phyloP scores from a whole-genome alignment of 1,284 basidiomycete genomes.

The Earliella scabrosa region DNA sequence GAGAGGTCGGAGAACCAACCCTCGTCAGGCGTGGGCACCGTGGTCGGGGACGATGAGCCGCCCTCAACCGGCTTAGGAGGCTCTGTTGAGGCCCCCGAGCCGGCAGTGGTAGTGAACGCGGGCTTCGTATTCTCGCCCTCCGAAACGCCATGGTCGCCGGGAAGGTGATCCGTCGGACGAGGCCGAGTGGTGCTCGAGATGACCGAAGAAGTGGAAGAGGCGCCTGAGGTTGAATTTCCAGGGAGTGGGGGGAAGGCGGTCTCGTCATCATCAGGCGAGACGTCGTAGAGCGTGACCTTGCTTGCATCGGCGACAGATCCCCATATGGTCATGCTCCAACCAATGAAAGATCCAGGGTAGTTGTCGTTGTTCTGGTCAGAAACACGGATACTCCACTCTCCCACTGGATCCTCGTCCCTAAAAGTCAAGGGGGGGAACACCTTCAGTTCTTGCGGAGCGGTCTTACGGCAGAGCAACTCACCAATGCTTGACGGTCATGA shows the following conservation, averaged over 20 bases:
- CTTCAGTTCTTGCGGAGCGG: neutral
- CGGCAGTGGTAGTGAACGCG: constrained; percentile 51
- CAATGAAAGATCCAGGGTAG: constrained; percentile 81
- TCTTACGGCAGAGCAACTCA: constrained; percentile 41
- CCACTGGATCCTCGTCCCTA: constrained; percentile 94
- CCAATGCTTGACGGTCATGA: constrained; percentile 99
- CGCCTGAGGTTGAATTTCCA: constrained; percentile 35
- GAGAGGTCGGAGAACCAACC: constrained; percentile 88
- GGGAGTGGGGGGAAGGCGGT: constrained; percentile 56
- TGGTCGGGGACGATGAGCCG: constrained; percentile 41
- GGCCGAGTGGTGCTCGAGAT: constrained; percentile 39
- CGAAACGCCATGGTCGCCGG: constrained; percentile 78
- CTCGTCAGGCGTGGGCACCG: constrained; percentile 71
- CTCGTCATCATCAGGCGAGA: constrained; percentile 53
- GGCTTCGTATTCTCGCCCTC: constrained; percentile 73
- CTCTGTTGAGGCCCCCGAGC: constrained; percentile 29
- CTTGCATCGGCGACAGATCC: constrained; percentile 83
- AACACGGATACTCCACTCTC: constrained; percentile 90
- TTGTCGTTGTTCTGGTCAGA: constrained; percentile 69
- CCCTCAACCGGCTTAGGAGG: constrained; percentile 38
- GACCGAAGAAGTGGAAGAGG: constrained; percentile 41
- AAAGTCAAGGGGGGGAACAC: too few relatives aligned
- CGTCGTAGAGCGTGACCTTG: constrained; percentile 62
- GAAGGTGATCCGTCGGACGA: constrained; percentile 92
- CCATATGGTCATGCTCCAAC: constrained; percentile 95